Percentiles rank a stretch among this genome's conserved stretches.
Evolutionary conservation across 2,329 filamentous ascomycete genomes (phyloP).

Genomic region (Colletotrichum sp.): DNA sequence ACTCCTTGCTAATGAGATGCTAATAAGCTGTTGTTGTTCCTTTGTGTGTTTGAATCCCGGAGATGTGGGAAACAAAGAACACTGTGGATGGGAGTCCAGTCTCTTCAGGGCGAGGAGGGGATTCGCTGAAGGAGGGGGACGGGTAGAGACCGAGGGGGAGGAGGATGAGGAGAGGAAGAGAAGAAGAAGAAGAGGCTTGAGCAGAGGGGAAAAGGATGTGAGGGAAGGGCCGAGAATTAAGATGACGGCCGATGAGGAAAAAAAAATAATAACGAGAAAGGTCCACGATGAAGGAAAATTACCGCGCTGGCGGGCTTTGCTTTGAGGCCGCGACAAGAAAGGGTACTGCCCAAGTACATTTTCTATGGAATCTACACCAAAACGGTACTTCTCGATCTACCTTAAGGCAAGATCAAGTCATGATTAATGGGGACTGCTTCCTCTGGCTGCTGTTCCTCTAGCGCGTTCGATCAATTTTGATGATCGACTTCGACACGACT

Average conservation of each 20-base stretch:
- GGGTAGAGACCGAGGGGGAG: background rate
- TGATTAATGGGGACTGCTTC: background rate
- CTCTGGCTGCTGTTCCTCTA: background rate
- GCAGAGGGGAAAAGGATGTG: slow-evolving; percentile 2
- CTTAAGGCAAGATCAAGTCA: background rate
- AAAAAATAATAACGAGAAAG: background rate
- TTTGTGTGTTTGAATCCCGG: background rate
- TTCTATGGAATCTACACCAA: background rate
- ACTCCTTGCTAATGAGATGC: background rate
- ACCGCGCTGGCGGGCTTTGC: background rate
- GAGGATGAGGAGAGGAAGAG: background rate
- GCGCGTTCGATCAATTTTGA: background rate
- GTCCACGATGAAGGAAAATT: slow-evolving; percentile 19
- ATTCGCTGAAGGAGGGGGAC: background rate
- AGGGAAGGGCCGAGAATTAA: slow-evolving; percentile 2
- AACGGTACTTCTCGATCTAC: background rate
- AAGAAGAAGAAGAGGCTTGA: background rate
- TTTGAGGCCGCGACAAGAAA: background rate
- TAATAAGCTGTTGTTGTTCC: background rate
- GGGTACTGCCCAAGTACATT: background rate
- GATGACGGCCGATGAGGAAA: background rate
- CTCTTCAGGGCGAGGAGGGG: background rate
- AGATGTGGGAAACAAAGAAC: background rate
- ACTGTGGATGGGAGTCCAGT: background rate
- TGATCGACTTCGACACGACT: background rate